These are phyloP conservation scores for Coemansia sp. DNA, from an alignment of 192 early-diverging fungal genomes.

Conservation along the genomic window DNA sequence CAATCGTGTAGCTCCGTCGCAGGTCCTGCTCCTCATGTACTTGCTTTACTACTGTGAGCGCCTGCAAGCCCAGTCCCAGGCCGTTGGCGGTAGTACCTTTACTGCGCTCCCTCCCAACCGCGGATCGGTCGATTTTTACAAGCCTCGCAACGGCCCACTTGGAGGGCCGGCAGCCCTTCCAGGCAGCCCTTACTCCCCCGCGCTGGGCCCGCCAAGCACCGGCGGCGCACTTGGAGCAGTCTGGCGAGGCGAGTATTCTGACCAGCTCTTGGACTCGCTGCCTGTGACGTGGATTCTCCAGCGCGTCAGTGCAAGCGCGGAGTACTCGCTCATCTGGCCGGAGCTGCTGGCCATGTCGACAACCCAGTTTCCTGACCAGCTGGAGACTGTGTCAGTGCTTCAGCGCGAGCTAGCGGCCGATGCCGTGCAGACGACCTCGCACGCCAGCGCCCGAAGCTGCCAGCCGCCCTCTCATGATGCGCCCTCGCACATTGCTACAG, in stretches of 20 bases:
- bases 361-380: slow-evolving; percentile 51
- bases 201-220: background rate
- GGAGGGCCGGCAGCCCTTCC: slow-evolving; percentile 3
- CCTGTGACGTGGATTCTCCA: slow-evolving; percentile 48
- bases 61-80: slow-evolving; percentile 29
- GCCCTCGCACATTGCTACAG: background rate
- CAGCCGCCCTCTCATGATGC: background rate
- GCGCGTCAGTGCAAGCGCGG: slow-evolving; percentile 11
- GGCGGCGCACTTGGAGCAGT: background rate
- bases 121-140: background rate
- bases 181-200: background rate
- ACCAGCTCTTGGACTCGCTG: slow-evolving; percentile 49
- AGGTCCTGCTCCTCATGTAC: slow-evolving; percentile 44
- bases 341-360: slow-evolving; percentile 52
- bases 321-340: slow-evolving; percentile 50
- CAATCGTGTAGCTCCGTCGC: slow-evolving; percentile 16
- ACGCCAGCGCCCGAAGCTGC: background rate
- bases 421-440: background rate
- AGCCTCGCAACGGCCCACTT: slow-evolving; percentile 12
- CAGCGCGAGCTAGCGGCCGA: slow-evolving; percentile 29
- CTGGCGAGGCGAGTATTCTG: slow-evolving; percentile 43
- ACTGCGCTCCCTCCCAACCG: slow-evolving; percentile 6
- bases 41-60: slow-evolving; percentile 45
- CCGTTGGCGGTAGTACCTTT: background rate
- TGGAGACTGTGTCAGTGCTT: slow-evolving; percentile 40